Evolutionary conservation across 192 early-diverging fungal genomes (phyloP), one percentile per base, ranked within the genome.

Genomic region (Umbelopsis ramanniana): DNA sequence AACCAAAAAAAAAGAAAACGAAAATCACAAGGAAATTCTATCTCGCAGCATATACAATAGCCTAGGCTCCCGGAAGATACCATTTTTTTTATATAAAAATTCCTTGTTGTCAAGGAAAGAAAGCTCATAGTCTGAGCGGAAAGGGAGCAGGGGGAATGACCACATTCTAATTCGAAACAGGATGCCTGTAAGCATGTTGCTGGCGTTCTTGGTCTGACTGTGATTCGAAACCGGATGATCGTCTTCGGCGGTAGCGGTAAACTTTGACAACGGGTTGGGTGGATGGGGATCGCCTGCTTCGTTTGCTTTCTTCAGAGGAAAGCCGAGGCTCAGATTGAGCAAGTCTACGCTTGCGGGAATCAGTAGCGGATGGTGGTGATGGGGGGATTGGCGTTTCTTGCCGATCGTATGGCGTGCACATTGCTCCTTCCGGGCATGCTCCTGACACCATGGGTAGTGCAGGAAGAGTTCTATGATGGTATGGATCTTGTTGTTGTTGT

Each of bases 291-390:
- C 57, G 33, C 35, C 57, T 63, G 5, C 2, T 17, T 37, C 33
- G 37, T 35, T 63, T 63, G 33, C 57, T 63, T 37, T 63, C 57
- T 63, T 63, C 57, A 63, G 57, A 50, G 7, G 17, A 63, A 63
- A 14, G 57, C 26, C 57, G 57, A 33, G 57, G 29, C 57, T 63
- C 57, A 37, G 57, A 11, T 0, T 63, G 57, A 37, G 29, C 33
- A 63, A 63, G 26, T 37, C 12, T 63, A 5, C 57, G 26, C 19
- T 63, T 63, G 57, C 26, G 26, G 57, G 17, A 29, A 50, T 50
- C 48, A 43, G 6, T 5, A 43, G 40, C 6, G 17, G 15, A 21
- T 48, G 47, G 19, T 14, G 47, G 47, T 60, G 33, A 0, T 14
- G 26, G 26, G 29, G 26, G 17, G 8, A 6, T 63, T 11, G 57